A percentile compares a stretch with the other conserved stretches of the same genome.
These are phyloP conservation scores for Podospora conica DNA, from an alignment of 495 filamentous ascomycete species.

Conservation along the genomic window DNA sequence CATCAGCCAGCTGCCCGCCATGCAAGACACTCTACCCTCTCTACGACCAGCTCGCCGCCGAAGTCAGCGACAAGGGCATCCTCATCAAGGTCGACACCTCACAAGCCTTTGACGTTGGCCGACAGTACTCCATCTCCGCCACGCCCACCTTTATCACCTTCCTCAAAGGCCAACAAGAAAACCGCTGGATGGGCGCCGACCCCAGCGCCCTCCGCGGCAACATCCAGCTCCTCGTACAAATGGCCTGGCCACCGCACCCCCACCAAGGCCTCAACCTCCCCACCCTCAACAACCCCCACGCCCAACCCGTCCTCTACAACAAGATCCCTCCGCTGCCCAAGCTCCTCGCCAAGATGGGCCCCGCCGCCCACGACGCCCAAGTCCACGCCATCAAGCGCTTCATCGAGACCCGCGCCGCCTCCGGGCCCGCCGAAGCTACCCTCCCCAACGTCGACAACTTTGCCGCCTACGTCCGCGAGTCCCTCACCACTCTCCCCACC, in stretches of 20 bases:
- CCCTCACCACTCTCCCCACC: conserved; percentile 45
- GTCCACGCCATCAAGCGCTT: conserved; percentile 58
- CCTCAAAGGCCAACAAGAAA: conserved; percentile 64
- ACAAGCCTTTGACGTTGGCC: conserved; percentile 56
- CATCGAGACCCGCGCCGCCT: conserved; percentile 48
- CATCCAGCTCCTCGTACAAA: conserved; percentile 64
- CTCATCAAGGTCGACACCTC: conserved; percentile 83
- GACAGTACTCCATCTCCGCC: conserved; percentile 60
- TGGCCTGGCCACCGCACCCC: conserved; percentile 72
- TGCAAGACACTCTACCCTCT: conserved; percentile 79
- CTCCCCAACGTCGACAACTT: conserved; percentile 56
- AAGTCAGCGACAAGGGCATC: conserved; percentile 59
- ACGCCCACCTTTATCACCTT: conserved; percentile 93
- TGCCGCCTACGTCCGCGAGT: conserved; percentile 44
- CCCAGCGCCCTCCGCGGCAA: conserved; percentile 61
- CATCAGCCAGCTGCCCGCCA: conserved; percentile 76
- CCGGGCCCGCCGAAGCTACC: conserved; percentile 52
- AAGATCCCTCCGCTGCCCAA: conserved; percentile 83
- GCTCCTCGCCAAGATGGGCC: conserved; percentile 67
- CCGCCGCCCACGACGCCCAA: conserved; percentile 44
- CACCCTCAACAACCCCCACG: conserved; percentile 55
- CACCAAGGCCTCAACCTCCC: conserved; percentile 66
- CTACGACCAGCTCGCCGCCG: conserved; percentile 73
- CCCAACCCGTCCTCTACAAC: conserved; percentile 63
- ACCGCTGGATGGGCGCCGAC: conserved; percentile 76